These are phyloP conservation scores for Bolboschoenus planiculmis DNA, from an alignment of 176 grass and related monocot species.

Conservation along the genomic window DNA sequence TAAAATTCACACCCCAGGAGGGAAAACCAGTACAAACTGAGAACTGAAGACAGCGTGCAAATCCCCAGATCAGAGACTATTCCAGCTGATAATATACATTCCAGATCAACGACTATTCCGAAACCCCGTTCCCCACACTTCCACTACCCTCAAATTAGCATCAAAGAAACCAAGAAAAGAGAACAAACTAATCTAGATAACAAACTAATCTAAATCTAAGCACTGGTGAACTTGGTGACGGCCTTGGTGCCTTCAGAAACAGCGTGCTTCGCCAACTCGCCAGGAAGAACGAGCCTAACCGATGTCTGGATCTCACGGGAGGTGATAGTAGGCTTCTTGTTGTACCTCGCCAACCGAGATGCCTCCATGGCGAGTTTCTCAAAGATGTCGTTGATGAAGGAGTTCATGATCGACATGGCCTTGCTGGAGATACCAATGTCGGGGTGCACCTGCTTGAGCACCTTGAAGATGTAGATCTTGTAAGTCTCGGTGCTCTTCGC, in stretches of 20 bases:
- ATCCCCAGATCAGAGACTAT: too few relatives aligned
- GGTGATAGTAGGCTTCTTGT: slow-evolving; percentile 15
- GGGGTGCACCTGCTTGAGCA: slow-evolving; percentile 70
- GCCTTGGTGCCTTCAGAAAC: slow-evolving; percentile 22
- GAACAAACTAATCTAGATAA: not conserved
- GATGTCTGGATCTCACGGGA: slow-evolving; percentile 2
- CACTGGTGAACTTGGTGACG: slow-evolving; percentile 19
- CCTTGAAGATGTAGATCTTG: slow-evolving; percentile 96
- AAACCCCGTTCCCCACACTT: too few relatives aligned
- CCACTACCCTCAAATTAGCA: not conserved
- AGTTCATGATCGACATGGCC: slow-evolving; percentile 82
- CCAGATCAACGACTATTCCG: too few relatives aligned
- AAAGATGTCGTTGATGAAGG: slow-evolving; percentile 74
- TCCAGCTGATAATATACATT: too few relatives aligned
- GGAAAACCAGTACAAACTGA: too few relatives aligned
- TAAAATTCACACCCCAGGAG: too few relatives aligned
- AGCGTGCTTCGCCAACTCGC: slow-evolving; percentile 18
- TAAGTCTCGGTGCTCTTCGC: slow-evolving; percentile 46
- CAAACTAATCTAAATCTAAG: slow-evolving; percentile 1
- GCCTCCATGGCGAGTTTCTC: slow-evolving; percentile 46
- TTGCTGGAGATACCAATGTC: slow-evolving; percentile 66
- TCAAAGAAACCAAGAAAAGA: not conserved
- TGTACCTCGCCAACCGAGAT: slow-evolving; percentile 1
- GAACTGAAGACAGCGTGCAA: too few relatives aligned
- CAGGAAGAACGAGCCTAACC: not conserved